Percentiles rank a stretch among this genome's conserved stretches.
Evolutionary conservation across 106 monocot species (phyloP).

Genomic region (Allium sativum): DNA sequence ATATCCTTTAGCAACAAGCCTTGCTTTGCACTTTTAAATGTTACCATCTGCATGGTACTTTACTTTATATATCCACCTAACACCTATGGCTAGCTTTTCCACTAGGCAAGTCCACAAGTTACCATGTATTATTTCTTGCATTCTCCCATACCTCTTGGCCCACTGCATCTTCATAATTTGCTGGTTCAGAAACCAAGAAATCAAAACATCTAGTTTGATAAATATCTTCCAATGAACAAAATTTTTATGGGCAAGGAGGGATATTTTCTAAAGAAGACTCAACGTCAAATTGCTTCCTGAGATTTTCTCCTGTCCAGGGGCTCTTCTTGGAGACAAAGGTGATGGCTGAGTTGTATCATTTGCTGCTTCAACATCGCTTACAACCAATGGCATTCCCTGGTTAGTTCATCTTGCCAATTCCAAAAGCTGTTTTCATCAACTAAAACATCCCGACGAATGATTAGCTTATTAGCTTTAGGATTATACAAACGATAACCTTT

Average conservation of each 20-base stretch:
- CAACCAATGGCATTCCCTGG: background rate
- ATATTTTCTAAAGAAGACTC: background rate
- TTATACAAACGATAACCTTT: constrained; percentile 13
- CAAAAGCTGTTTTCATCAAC: constrained; percentile 10
- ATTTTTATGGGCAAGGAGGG: constrained; percentile 2
- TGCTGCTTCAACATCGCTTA: background rate
- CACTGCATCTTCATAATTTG: constrained; percentile 12
- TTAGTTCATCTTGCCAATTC: background rate
- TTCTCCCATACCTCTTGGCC: constrained; percentile 7
- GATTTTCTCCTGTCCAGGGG: too few relatives aligned
- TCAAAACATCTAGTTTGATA: constrained; percentile 13
- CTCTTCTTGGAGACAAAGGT: too few relatives aligned
- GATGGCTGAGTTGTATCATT: background rate
- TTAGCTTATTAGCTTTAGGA: constrained; percentile 12
- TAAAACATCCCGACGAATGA: constrained; percentile 16
- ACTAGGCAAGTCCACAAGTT: background rate
- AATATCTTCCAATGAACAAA: constrained; percentile 1
- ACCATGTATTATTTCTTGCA: constrained; percentile 2
- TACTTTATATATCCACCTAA: constrained; percentile 17
- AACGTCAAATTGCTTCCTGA: too few relatives aligned
- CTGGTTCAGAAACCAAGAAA: constrained; percentile 8
- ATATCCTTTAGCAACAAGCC: constrained; percentile 16
- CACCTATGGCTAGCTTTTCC: constrained; percentile 13
- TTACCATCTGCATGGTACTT: constrained; percentile 7
- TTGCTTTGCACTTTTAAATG: constrained; percentile 9